Conservation (phyloP, 306 rosid species). For the Sicyos edulis region DNA sequence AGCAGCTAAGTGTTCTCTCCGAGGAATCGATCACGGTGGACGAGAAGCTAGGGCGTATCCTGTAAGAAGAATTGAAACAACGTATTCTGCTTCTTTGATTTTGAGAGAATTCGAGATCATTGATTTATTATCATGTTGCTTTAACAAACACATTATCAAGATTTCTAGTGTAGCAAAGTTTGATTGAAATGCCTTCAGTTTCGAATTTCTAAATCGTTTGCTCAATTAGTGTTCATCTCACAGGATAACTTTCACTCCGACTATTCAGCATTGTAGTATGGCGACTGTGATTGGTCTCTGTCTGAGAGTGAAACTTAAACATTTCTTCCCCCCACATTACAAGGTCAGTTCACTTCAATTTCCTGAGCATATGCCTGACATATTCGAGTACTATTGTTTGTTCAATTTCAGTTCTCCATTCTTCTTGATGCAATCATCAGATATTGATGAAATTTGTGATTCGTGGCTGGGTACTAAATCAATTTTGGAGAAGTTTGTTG, state of each 20-base stretch:
- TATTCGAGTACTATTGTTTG: neutral
- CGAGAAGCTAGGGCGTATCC: slow-evolving; percentile 73
- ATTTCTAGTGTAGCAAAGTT: neutral
- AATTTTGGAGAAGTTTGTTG: neutral
- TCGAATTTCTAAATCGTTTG: neutral
- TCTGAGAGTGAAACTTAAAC: slow-evolving; percentile 78
- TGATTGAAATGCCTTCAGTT: neutral
- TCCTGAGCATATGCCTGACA: neutral
- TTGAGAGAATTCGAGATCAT: neutral
- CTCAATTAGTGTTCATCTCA: slow-evolving; percentile 6
- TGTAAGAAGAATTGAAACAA: slow-evolving; percentile 34
- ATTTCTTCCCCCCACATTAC: slow-evolving; percentile 79
- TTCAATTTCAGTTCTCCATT: slow-evolving; percentile 15
- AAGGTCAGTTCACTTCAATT: slow-evolving; percentile 45
- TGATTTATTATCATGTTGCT: neutral
- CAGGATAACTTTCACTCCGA: slow-evolving; percentile 95
- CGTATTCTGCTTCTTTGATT: neutral
- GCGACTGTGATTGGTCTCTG: slow-evolving; percentile 93
- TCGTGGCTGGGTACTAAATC: neutral
- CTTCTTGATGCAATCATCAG: neutral
- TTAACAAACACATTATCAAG: neutral
- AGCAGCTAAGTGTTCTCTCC: slow-evolving; percentile 90
- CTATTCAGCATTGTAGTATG: slow-evolving; percentile 95
- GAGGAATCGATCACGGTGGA: slow-evolving; percentile 92
- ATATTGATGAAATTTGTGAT: neutral